Conservation (phyloP, 164 flowering plant genomes). For the Magnolia officinalis region DNA sequence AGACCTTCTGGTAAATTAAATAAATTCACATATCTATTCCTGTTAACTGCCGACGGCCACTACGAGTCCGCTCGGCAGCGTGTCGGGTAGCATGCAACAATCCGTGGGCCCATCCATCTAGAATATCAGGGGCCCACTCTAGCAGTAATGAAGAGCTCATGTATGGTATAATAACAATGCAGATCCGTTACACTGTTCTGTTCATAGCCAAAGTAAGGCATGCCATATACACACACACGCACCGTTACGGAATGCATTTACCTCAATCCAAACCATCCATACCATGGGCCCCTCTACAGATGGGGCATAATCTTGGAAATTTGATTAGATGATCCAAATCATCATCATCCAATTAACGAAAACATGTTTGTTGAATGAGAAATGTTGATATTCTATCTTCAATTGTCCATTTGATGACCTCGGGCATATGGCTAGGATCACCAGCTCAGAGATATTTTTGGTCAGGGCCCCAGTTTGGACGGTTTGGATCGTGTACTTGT, state of each 20-base stretch:
- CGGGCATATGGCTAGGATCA: too few relatives aligned
- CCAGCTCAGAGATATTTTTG: too few relatives aligned
- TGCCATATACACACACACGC: neutral
- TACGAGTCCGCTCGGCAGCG: neutral
- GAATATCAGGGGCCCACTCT: too few relatives aligned
- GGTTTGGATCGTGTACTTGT: too few relatives aligned
- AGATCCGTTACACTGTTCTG: neutral
- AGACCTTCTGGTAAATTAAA: neutral
- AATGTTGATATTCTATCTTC: too few relatives aligned
- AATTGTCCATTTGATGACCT: too few relatives aligned
- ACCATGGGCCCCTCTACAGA: neutral
- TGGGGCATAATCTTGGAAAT: neutral
- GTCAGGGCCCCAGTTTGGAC: too few relatives aligned
- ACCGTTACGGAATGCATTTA: neutral
- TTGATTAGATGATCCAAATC: too few relatives aligned
- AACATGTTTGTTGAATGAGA: too few relatives aligned
- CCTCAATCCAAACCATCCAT: neutral
- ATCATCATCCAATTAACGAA: too few relatives aligned
- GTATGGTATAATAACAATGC: neutral
- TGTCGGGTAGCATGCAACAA: conserved; percentile 5
- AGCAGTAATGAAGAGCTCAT: neutral
- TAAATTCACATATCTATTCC: too few relatives aligned
- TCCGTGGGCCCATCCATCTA: neutral
- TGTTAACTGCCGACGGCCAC: too few relatives aligned
- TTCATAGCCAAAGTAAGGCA: neutral